Evolutionary conservation across 495 filamentous ascomycete species (phyloP).

Genomic region (Aspergillus panamensis): DNA sequence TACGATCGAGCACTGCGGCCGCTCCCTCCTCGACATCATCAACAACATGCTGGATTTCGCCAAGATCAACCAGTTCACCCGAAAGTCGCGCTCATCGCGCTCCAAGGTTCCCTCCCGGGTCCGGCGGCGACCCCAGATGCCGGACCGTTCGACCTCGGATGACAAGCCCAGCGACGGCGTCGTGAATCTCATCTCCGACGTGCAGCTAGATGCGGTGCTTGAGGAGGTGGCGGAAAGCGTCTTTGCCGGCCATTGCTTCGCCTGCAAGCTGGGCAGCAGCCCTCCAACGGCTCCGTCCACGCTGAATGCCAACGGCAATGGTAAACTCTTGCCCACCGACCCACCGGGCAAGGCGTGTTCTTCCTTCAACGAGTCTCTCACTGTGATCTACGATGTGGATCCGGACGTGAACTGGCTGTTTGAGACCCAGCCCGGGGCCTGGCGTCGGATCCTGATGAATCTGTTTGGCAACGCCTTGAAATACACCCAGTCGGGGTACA

Average conservation of each 20-base stretch:
- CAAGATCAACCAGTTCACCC: conserved; percentile 9
- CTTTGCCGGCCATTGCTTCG: conserved; percentile 48
- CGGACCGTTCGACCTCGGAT: background rate
- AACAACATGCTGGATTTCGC: conserved; percentile 16
- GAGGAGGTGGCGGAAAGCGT: conserved; percentile 61
- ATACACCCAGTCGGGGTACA: conserved; percentile 41
- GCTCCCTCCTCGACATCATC: conserved; percentile 12
- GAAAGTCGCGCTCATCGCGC: conserved; percentile 1
- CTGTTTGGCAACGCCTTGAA: conserved; percentile 46
- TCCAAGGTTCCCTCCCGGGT: background rate
- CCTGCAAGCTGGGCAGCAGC: background rate
- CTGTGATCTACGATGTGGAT: conserved; percentile 57
- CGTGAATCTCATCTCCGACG: conserved; percentile 14
- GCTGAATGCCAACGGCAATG: background rate
- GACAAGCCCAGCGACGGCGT: background rate
- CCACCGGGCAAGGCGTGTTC: conserved; percentile 21
- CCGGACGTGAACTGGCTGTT: conserved; percentile 50
- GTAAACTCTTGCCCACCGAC: conserved; percentile 6
- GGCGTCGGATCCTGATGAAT: conserved; percentile 51
- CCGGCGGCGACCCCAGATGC: background rate
- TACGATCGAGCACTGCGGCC: conserved; percentile 10
- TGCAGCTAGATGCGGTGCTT: conserved; percentile 46
- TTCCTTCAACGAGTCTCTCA: conserved; percentile 28
- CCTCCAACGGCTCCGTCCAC: background rate
- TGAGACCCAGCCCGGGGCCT: conserved; percentile 56